phyloP scores from a whole-genome alignment of 495 filamentous ascomycete species.

The Pseudomonodictys pantanalensis region DNA sequence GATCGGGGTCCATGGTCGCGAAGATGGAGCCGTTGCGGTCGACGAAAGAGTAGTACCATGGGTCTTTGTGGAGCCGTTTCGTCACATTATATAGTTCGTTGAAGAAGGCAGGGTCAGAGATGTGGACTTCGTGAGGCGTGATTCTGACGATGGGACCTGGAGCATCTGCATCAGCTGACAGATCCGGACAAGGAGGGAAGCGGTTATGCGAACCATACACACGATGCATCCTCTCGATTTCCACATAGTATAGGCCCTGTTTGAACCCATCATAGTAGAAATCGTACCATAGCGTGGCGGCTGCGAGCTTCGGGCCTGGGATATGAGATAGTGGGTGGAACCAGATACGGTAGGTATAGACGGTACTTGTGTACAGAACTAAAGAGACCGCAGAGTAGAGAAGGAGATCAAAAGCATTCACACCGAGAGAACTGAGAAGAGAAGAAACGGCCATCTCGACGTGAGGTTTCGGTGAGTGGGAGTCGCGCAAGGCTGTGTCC shows the following conservation, averaged over 20 bases:
- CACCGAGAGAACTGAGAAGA: too few relatives aligned
- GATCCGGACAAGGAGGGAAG: conserved; percentile 10
- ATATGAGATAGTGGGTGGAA: conserved; percentile 18
- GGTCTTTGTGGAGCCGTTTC: conserved; percentile 38
- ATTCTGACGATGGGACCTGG: conserved; percentile 38
- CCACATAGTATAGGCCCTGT: neutral
- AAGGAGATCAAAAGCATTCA: too few relatives aligned
- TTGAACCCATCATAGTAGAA: conserved; percentile 10
- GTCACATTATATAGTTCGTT: conserved; percentile 27
- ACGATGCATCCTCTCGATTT: conserved; percentile 19
- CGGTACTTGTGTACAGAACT: too few relatives aligned
- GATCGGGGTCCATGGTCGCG: too few relatives aligned
- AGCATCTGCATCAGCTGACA: too few relatives aligned
- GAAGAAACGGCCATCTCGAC: too few relatives aligned
- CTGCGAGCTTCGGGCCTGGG: conserved; percentile 21
- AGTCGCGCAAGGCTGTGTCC: too few relatives aligned
- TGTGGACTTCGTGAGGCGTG: conserved; percentile 37
- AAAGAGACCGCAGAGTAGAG: too few relatives aligned
- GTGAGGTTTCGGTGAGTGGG: too few relatives aligned
- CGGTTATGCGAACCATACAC: conserved; percentile 15
- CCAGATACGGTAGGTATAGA: conserved; percentile 17
- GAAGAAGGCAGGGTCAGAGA: conserved; percentile 33
- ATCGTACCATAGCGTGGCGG: conserved; percentile 14
- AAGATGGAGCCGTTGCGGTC: conserved; percentile 37
- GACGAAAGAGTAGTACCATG: conserved; percentile 42